Base-by-base conservation (phyloP, 1,284 basidiomycete species). In the Blastosporella zonata region DNA sequence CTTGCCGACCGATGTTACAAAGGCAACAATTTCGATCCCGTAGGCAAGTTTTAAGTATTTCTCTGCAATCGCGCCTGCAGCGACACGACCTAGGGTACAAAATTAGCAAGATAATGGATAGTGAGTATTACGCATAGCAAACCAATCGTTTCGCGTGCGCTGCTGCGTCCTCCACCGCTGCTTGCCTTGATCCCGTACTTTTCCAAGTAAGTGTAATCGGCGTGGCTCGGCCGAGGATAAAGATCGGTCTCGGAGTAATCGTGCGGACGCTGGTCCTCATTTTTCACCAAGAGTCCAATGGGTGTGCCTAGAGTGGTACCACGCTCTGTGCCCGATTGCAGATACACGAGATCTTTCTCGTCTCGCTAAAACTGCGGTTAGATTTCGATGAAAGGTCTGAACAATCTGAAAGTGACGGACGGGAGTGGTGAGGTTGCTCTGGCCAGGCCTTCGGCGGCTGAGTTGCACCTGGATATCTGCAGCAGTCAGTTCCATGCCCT, bases 231-330 rank as follows among this genome's bases (percentile, higher is more conserved):
- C 23, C 97, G 87, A 33, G 97, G 97, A 75, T 93, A 99, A 50
- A 94, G 75, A 66, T 99, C 96, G 0, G 96, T 99, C 74, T 98
- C 97, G 59, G 93, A 88, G 73, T 99, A 99, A 71, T 99, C 97
- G 66, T 98, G 89, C 17, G 97, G 97, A 37, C 97, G 81, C 65
- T 99, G 97, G 68, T 99, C 97, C 72, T 98, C 94, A 71, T 99
- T 99, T 64, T 86, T 92, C 29, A 99, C 94, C 49, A 98, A 78
- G 40, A 99, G 83, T 5, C 87, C 93, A 61, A 99, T 97, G 21
- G 97, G 97, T 20, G 97, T 99, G 46, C 97, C 97, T 29, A 99
- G 84, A 1, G 97, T 99, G 22, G 97, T 87, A 27, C 91, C 95
- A 52, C 89, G 85, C 68, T 99, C 97, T 36, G 90, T 79, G 34